Base-by-base conservation (phyloP, 75 land plant species). In the Adiantum capillusveneris region DNA sequence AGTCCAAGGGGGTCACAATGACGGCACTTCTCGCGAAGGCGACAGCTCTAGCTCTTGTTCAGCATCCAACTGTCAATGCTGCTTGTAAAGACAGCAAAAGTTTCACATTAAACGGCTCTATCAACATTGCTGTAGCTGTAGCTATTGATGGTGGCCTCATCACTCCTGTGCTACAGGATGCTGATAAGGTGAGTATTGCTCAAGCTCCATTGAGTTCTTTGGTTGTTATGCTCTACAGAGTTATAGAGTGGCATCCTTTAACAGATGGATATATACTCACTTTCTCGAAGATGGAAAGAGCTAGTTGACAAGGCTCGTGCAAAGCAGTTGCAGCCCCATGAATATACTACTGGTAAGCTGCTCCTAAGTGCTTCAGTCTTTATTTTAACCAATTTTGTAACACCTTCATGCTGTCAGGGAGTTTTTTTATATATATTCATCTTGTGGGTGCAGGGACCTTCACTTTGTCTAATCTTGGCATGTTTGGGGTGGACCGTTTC, bases 401-500 rank as follows among this genome's bases (percentile, higher is more conserved):
- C 26, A 17, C 9, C 53, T n/a, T 25, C 20, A 59, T 22, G n/a
- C n/a, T n/a, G n/a, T n/a, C n/a, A n/a, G n/a, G n/a, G n/a, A n/a
- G n/a, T n/a, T n/a, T 24, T 64, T 24, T 53, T 5, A 29, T 20
- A 0, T 58, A 45, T 56, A 18, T 14, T 61, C 44, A 2, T 18
- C 14, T 44, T 43, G 12, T 36, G 21, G 1, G 6, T 70, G 66
- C 72, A 94, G 98, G 98, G 25, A 94, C 96, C 30, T 94, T 94
- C 67, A 86, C 90, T 43, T 56, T 94, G 46, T 94, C 98, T n/a
- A 94, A 94, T 74, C 75, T 94, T 67, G 98, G 98, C 20, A 94
- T 94, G 98, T 94, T 94, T 72, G 98, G 98, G 44, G 98, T 94
- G n/a, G 98, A 94, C 63, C 88, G 91, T 52, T 94, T 94, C 59